A percentile compares a stretch with the other conserved stretches of the same genome.
phyloP scores from a whole-genome alignment of 768 basidiomycete species.

The Tylopilus plumbeoviolaceoides region DNA sequence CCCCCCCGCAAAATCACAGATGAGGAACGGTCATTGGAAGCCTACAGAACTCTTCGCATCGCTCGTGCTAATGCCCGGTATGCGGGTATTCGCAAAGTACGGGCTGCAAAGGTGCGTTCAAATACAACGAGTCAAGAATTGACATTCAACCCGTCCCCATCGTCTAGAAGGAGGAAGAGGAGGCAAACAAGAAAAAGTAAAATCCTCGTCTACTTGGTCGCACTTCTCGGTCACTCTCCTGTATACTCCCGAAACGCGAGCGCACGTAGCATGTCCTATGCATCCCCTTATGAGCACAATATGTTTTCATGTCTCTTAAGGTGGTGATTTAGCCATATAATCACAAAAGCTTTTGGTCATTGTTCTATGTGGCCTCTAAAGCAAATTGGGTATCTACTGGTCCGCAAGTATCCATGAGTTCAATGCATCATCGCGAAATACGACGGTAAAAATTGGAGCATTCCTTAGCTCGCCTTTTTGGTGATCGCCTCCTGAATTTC shows the following conservation, averaged over 20 bases:
- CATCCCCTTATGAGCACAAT: slow-evolving; percentile 23
- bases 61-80: slow-evolving; percentile 79
- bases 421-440: neutral
- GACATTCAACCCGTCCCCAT: slow-evolving; percentile 13
- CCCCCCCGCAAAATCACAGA: slow-evolving; percentile 88
- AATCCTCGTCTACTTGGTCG: slow-evolving; percentile 16
- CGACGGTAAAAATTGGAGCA: neutral
- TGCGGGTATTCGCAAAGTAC: slow-evolving; percentile 84
- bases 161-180: slow-evolving; percentile 82
- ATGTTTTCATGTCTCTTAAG: neutral
- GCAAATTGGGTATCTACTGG: slow-evolving; percentile 15
- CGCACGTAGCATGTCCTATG: slow-evolving; percentile 22
- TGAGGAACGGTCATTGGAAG: slow-evolving; percentile 85
- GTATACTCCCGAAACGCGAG: slow-evolving; percentile 38
- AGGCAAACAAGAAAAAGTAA: slow-evolving; percentile 89
- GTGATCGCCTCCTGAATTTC: slow-evolving; percentile 65
- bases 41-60: slow-evolving; percentile 83
- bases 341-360: neutral
- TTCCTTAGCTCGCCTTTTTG: slow-evolving; percentile 34
- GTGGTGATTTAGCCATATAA: neutral
- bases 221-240: slow-evolving; percentile 17
- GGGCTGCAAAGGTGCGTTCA: slow-evolving; percentile 72
- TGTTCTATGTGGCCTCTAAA: neutral
- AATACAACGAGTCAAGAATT: neutral
- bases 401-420: neutral